Evolutionary conservation across 1,284 basidiomycete genomes (phyloP), one percentile per base, ranked within the genome.

Genomic region (Athelia psychrophila): DNA sequence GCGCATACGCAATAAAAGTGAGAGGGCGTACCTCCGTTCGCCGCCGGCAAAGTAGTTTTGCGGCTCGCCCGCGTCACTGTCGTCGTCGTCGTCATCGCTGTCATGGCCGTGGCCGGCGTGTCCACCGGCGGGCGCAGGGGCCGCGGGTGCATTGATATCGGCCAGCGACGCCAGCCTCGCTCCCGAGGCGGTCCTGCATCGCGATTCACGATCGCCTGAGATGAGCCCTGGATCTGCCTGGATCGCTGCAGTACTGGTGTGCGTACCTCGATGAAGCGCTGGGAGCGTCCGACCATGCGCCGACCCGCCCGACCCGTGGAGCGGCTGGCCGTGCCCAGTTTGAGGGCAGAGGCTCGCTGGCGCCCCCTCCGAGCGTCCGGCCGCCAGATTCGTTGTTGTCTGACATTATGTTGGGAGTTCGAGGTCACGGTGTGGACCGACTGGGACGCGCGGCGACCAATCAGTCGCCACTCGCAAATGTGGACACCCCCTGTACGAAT

Each of bases 21-120:
- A n/a, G 18, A 22, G 19, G 2, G 57, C 75, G 38, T 48, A 91
- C 91, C 91, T 93, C 60, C 88, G 75, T 66, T 95, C 93, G 1
- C 94, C 93, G 30, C 93, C 94, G 2, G 93, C 85, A 66, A 90
- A 93, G 79, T 83, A 91, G 59, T 76, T 86, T 58, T 88, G 80
- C 3, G 75, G 74, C 46, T 76, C 73, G 36, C 70, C 64, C n/a
- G 60, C 65, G 3, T 58, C 61, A 16, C 70, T 71, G 3, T 76
- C 72, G 1, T 76, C 69, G 30, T 75, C 70, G 22, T 77, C 76
- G 22, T 75, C 72, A 38, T 77, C 79, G 20, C 81, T 79, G 42
- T 84, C 80, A 3, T 78, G 77, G 48, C 76, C 68, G 45, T 46
- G 55, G 35, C 50, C 57, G n/a, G 45, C 35, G 42, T 40, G 27